Percentiles rank a stretch among this genome's conserved stretches.
These are phyloP conservation scores for Leucocoprinus sp. DNA, from an alignment of 768 basidiomycete species.

Conservation along the genomic window DNA sequence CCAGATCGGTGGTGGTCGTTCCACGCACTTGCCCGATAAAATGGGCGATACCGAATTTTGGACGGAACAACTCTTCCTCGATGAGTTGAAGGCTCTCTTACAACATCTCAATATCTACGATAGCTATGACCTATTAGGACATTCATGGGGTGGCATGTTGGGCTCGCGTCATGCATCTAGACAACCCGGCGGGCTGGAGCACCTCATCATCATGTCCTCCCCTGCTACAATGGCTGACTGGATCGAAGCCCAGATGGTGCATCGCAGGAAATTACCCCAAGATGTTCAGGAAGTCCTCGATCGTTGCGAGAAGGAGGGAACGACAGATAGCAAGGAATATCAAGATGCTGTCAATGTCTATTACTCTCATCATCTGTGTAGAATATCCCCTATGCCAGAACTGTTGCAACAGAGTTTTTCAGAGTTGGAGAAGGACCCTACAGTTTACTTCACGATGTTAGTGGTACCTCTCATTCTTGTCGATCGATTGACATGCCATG, in stretches of 20 bases:
- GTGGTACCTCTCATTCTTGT: conserved; percentile 9
- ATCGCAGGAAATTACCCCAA: conserved; percentile 26
- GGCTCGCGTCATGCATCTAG: conserved; percentile 26
- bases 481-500: background rate
- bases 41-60: conserved; percentile 35
- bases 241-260: conserved; percentile 16
- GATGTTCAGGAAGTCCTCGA: conserved; percentile 29
- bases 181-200: conserved; percentile 36
- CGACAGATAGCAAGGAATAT: conserved; percentile 36
- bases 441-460: conserved; percentile 41
- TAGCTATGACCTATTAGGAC: conserved; percentile 41
- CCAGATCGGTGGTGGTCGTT: conserved; percentile 46
- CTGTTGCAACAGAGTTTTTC: conserved; percentile 25
- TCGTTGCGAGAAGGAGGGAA: conserved; percentile 38
- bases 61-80: conserved; percentile 40
- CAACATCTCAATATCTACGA: conserved; percentile 33
- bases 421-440: conserved; percentile 33
- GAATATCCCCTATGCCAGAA: conserved; percentile 35
- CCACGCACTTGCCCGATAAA: conserved; percentile 46
- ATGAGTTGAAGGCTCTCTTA: conserved; percentile 42
- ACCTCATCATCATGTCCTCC: conserved; percentile 36
- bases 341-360: conserved; percentile 32
- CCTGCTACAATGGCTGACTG: conserved; percentile 38
- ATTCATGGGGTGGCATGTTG: conserved; percentile 51
- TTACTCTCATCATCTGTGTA: conserved; percentile 35